Evolutionary conservation across 2,329 filamentous ascomycete species (phyloP).

Genomic region (Cryphonectria parasitica): DNA sequence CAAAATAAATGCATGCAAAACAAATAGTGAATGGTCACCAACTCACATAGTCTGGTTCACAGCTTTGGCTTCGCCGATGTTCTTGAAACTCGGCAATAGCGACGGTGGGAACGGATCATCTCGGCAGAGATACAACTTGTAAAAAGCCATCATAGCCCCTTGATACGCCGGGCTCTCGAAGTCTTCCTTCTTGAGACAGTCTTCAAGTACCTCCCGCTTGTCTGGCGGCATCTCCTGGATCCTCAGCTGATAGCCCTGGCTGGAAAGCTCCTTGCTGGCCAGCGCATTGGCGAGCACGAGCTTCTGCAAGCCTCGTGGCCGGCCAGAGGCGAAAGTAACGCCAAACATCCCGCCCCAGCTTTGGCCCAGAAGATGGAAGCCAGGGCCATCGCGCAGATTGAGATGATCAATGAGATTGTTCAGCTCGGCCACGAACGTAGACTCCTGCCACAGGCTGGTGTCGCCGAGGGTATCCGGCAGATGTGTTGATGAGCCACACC

Average conservation of each 20-base stretch:
- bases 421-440: constrained; percentile 34
- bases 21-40: neutral
- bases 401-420: constrained; percentile 34
- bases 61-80: constrained; percentile 10
- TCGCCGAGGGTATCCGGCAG: constrained; percentile 44
- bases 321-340: constrained; percentile 10
- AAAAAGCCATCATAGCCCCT: constrained; percentile 16
- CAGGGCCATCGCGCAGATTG: constrained; percentile 7
- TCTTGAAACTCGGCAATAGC: constrained; percentile 6
- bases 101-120: neutral
- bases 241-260: neutral
- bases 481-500: constrained; percentile 51
- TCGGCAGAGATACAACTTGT: constrained; percentile 18
- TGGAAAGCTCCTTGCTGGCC: constrained; percentile 35
- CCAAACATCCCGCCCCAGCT: constrained; percentile 18
- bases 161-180: constrained; percentile 8
- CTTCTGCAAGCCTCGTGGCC: constrained; percentile 31
- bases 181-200: neutral
- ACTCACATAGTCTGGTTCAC: constrained; percentile 19
- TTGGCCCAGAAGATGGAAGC: constrained; percentile 27
- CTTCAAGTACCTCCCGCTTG: neutral
- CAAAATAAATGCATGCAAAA: neutral
- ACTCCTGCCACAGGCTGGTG: constrained; percentile 33
- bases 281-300: constrained; percentile 37
- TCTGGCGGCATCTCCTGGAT: constrained; percentile 14